phyloP scores from a whole-genome alignment of 495 filamentous ascomycete genomes.

The Penicillium bialowiezense region DNA sequence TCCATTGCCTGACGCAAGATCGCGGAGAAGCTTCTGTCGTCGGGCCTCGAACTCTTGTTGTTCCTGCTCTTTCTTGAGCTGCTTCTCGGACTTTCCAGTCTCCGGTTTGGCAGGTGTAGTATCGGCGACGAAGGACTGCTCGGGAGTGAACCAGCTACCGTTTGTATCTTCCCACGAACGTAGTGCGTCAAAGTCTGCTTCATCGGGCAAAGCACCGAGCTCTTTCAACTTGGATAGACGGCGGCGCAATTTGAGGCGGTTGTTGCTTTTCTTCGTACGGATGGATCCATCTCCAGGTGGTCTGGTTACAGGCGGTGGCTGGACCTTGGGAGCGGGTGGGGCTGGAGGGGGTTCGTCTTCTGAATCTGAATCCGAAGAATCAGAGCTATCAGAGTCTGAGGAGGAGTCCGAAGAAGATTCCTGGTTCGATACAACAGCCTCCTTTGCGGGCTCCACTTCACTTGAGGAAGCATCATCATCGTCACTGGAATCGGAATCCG shows the following conservation, averaged over 20 bases:
- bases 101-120: neutral
- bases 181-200: slow-evolving; percentile 49
- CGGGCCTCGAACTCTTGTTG: slow-evolving; percentile 47
- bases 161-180: slow-evolving; percentile 33
- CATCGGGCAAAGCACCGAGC: slow-evolving; percentile 43
- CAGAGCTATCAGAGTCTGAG: slow-evolving; percentile 1
- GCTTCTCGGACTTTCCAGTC: slow-evolving; percentile 9
- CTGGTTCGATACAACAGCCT: neutral
- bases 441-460: slow-evolving; percentile 1
- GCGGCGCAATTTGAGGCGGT: slow-evolving; percentile 47
- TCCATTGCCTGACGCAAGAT: slow-evolving; percentile 47
- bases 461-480: slow-evolving; percentile 21
- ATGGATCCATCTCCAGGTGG: slow-evolving; percentile 44
- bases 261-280: slow-evolving; percentile 54
- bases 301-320: slow-evolving; percentile 10
- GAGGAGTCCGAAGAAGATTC: neutral
- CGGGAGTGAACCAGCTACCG: slow-evolving; percentile 23
- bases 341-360: slow-evolving; percentile 1
- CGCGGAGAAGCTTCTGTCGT: slow-evolving; percentile 49
- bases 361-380: slow-evolving; percentile 12
- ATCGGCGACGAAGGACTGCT: slow-evolving; percentile 1
- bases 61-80: slow-evolving; percentile 18
- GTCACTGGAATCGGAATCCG: neutral
- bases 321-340: neutral
- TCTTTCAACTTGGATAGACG: slow-evolving; percentile 48